Evolutionary conservation across 2,329 filamentous ascomycete genomes (phyloP).

Genomic region (Hymenoscyphus linearis): DNA sequence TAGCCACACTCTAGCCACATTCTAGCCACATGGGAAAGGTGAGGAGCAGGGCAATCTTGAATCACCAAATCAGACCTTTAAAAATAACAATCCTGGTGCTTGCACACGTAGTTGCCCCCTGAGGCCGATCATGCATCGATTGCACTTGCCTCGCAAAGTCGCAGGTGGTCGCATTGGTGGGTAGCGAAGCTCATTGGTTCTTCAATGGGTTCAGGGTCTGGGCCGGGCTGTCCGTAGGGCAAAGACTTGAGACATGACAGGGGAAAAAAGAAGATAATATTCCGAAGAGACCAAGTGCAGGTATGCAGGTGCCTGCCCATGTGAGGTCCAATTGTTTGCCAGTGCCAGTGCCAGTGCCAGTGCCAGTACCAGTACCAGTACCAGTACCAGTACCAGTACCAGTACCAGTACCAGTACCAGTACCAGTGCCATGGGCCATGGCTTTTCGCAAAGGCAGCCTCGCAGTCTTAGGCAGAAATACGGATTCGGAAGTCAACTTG

Average conservation of each 20-base stretch:
- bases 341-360: too few species aligned
- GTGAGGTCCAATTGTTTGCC: not conserved
- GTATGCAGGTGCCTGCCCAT: too few species aligned
- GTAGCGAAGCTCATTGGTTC: not conserved
- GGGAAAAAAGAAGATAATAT: not conserved
- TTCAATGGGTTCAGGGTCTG: not conserved
- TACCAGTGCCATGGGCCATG: too few species aligned
- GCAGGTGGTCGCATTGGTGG: too few species aligned
- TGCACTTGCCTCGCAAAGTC: not conserved
- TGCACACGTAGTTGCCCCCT: too few species aligned
- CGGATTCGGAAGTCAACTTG: not conserved
- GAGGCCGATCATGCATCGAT: conserved; percentile 14
- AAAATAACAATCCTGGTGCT: conserved; percentile 11
- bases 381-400: too few species aligned
- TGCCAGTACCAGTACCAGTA: too few species aligned
- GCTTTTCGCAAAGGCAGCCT: too few species aligned
- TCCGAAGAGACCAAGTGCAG: not conserved
- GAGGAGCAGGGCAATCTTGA: too few species aligned
- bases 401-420: too few species aligned
- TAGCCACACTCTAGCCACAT: not conserved
- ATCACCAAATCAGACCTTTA: conserved; percentile 1
- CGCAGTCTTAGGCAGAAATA: not conserved
- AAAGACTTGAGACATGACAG: not conserved
- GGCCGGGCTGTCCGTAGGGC: not conserved
- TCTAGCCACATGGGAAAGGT: not conserved